Evolutionary conservation across 1,284 basidiomycete genomes (phyloP), one percentile per base, ranked within the genome.

Genomic region (Vanrija sp.): DNA sequence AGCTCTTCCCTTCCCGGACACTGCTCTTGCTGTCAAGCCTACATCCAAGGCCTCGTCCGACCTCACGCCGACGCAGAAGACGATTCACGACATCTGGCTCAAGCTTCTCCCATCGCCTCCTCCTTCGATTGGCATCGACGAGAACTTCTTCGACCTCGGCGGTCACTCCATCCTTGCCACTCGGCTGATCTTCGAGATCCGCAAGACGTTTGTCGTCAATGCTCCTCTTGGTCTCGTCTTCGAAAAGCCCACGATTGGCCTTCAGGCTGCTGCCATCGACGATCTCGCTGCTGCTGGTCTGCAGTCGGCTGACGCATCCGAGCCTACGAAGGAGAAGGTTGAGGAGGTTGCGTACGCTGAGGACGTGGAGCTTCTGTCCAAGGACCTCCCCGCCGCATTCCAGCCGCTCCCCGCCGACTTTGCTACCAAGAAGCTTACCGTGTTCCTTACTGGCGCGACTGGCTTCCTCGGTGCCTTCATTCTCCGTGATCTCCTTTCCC

Each of bases 151-250:
- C 78, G 96, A 99, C 76, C 83, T 98, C 28, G 96, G 96, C 39
- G 96, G 96, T 2, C 96, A 99, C 78, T 98, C 96, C 14, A 98
- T 99, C 68, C 84, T 98, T 23, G 96, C 95, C 0, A 99, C 95
- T 4, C 86, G 95, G 28, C 84, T 98, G 60, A 91, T 98, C 64
- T 98, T 99, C 72, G 92, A 97, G 77, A 87, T 99, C 58, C 87
- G 96, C 72, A 97, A 95, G 79, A 80, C 83, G 0, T 95, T 98
- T 71, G 87, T 95, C 14, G 83, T 97, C 43, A 87, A 94, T 58
- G 91, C 91, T 3, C 95, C 96, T 0, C 81, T 99, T 18, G 91
- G 93, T 9, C 81, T 98, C 45, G 86, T 98, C 28, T 99, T 98
- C 74, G 90, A 95, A 57, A 82, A 88, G 66, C 93, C 96, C 0